These are phyloP conservation scores for Pseudonectria foliicola DNA, from an alignment of 2,329 filamentous ascomycete genomes.

Conservation along the genomic window DNA sequence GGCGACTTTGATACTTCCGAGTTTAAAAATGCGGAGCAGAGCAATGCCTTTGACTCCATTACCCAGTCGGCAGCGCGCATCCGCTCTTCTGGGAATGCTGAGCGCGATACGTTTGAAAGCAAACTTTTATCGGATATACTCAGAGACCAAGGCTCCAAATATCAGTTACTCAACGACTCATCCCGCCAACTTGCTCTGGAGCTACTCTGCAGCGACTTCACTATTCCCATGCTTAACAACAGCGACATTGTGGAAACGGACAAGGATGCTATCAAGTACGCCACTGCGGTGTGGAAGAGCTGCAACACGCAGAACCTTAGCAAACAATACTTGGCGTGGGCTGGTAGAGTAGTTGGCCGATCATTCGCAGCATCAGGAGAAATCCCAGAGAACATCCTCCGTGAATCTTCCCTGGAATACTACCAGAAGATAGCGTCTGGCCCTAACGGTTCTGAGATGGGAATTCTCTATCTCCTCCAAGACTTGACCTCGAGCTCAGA, in stretches of 20 bases:
- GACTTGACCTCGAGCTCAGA: constrained; percentile 53
- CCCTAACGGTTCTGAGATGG: constrained; percentile 53
- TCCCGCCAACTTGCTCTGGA: constrained; percentile 64
- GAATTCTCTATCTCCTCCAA: constrained; percentile 55
- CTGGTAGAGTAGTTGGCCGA: constrained; percentile 74
- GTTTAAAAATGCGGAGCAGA: constrained; percentile 42
- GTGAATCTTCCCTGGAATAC: constrained; percentile 49
- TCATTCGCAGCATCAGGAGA: constrained; percentile 72
- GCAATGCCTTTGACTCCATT: constrained; percentile 57
- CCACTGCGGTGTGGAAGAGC: constrained; percentile 68
- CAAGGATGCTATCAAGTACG: constrained; percentile 52
- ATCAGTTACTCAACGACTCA: constrained; percentile 60
- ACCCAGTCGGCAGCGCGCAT: constrained; percentile 62
- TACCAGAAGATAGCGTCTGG: constrained; percentile 41
- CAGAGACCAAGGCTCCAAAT: constrained; percentile 56
- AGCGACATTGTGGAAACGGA: constrained; percentile 67
- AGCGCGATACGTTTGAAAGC: constrained; percentile 67
- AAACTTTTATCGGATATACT: constrained; percentile 73
- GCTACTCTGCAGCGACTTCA: constrained; percentile 70
- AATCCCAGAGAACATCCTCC: constrained; percentile 52
- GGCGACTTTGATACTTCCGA: constrained; percentile 49
- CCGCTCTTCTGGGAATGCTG: constrained; percentile 60
- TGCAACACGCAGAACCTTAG: constrained; percentile 58
- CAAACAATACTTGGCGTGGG: constrained; percentile 73
- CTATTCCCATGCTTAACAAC: constrained; percentile 34